A percentile compares a stretch with the other conserved stretches of the same genome.
Conservation (phyloP, 2,329 filamentous ascomycete genomes). For the Penicillium sp. region DNA sequence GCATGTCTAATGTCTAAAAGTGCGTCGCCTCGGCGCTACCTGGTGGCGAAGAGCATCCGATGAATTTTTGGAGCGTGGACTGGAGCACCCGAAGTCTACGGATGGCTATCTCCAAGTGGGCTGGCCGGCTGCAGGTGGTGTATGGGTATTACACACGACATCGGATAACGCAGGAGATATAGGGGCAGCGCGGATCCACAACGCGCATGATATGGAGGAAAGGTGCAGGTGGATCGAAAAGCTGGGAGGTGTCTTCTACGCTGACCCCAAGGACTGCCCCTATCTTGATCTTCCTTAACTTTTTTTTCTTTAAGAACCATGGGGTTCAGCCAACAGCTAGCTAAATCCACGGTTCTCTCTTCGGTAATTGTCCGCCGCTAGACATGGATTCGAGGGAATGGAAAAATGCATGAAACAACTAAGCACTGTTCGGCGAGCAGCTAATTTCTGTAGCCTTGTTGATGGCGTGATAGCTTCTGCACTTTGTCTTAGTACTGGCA, state of each 20-base stretch:
- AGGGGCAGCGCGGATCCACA: slow-evolving; percentile 1
- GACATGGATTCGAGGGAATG: neutral
- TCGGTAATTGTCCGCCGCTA: neutral
- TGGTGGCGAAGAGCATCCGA: slow-evolving; percentile 2
- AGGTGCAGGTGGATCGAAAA: slow-evolving; percentile 10
- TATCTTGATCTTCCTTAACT: slow-evolving; percentile 7
- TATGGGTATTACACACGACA: slow-evolving; percentile 11
- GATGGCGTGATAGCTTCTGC: neutral
- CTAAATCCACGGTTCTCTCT: neutral
- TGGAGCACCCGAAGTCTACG: neutral
- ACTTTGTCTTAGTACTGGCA: neutral
- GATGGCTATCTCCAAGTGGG: slow-evolving; percentile 3
- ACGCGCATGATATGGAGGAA: slow-evolving; percentile 13
- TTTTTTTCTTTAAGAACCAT: neutral
- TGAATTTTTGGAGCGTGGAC: neutral
- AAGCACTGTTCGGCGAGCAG: neutral
- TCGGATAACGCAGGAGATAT: neutral
- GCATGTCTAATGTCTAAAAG: neutral
- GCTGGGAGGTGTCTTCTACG: slow-evolving; percentile 11
- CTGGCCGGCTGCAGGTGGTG: slow-evolving; percentile 11
- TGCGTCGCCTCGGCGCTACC: slow-evolving; percentile 12
- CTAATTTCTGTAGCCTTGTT: neutral
- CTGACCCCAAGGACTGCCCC: slow-evolving; percentile 11
- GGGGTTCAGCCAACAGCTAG: neutral
- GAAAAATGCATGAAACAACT: neutral